Percentiles rank a stretch among this genome's conserved stretches.
Evolutionary conservation across 768 basidiomycete species (phyloP).

Genomic region (Chalciporus pseudorubinellus): DNA sequence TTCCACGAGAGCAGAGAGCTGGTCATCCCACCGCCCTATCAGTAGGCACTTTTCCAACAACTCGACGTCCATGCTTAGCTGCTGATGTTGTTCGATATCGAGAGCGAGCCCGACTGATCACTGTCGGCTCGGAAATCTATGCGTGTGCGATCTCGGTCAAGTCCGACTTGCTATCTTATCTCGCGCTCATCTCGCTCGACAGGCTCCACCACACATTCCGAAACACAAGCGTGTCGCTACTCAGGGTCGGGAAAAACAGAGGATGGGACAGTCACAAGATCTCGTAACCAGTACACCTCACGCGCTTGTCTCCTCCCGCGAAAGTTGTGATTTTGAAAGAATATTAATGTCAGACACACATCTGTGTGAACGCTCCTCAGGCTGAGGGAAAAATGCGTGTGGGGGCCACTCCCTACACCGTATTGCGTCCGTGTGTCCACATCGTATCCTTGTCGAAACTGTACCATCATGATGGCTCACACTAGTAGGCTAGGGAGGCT

Average conservation of each 20-base stretch:
- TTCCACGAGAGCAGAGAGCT: conserved; percentile 21
- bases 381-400: too few species aligned
- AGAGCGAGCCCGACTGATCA: neutral
- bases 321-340: neutral
- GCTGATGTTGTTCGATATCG: neutral
- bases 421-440: too few species aligned
- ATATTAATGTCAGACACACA: too few species aligned
- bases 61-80: conserved; percentile 18
- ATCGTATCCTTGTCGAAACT: too few species aligned
- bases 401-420: too few species aligned
- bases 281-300: neutral
- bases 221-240: too few species aligned
- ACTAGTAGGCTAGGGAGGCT: too few species aligned
- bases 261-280: neutral
- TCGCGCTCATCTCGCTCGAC: neutral
- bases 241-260: too few species aligned
- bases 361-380: too few species aligned
- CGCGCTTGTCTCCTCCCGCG: neutral
- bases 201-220: too few species aligned
- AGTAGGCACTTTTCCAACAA: conserved; percentile 56
- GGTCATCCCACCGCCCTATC: conserved; percentile 43
- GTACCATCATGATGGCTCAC: too few species aligned
- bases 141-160: neutral
- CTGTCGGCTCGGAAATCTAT: neutral
- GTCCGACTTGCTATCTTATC: conserved; percentile 11